Evolutionary conservation across 129 eudicot genomes (phyloP), one percentile per base, ranked within the genome.

Genomic region (Scalesia atractyloides): DNA sequence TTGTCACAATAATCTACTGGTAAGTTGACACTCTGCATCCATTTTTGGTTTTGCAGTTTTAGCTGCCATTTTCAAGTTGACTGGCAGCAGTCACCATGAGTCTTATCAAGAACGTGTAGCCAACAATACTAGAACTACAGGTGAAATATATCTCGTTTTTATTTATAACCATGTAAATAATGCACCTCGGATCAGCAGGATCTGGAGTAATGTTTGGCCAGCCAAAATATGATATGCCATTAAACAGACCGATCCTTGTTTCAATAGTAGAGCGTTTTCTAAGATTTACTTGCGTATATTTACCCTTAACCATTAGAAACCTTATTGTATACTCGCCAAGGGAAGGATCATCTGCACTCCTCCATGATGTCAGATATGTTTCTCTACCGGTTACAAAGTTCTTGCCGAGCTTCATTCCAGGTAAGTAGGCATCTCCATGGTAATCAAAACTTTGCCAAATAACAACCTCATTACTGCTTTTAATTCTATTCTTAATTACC

Each of bases 391-490:
- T 58, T 14, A 72, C 9, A 5, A 72, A 39, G 68, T 57, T 58
- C 56, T 58, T 72, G 9, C 76, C 76, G 4, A 41, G 0, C 51
- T 73, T 73, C 61, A 73, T 60, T 73, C 61, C 69, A 3, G 69
- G 9, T 26, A 73, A 2, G 49, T 5, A 44, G 9, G 77, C 61
- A 47, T 73, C 77, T 61, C 79, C 79, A 14, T 65, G 72, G 61
- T 73, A 67, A 69, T 69, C 57, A 16, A 64, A 72, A 72, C 77
- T 73, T 51, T 69, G 73, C 73, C 73, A 69, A 34, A 50, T 69
- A 13, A 50, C 34, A 69, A 2, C 0, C 15, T 30, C 66, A 30
- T 26, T 13, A 9, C 24, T 13, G 39, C 9, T 22, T 58, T 1
- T 20, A 33, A n/a, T 46, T 47, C 37, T 10, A 7, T 73, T 34